Evolutionary conservation across 2,329 filamentous ascomycete genomes (phyloP), one percentile per base, ranked within the genome.

Genomic region (Magnaporthiopsis poae): DNA sequence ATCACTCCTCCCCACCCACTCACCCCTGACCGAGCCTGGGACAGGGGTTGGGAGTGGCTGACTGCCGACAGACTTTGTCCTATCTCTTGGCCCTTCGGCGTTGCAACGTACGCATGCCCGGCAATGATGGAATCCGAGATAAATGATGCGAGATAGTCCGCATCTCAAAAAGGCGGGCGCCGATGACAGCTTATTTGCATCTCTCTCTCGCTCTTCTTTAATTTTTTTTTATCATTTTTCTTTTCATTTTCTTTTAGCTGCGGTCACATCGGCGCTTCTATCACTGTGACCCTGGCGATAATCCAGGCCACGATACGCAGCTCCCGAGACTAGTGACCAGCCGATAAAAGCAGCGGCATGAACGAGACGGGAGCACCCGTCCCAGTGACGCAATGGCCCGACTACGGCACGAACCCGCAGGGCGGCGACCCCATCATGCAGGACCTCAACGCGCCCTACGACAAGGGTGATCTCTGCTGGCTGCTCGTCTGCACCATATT

Each of bases 361-460:
- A 56, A 25, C 46, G 1, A 9, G 46, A 56, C 46, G 46, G 46
- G 46, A 56, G 46, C 46, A 18, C 46, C 46, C 46, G 46, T 56
- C n/a, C 46, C 46, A 25, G 46, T 56, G 46, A 56, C 46, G 21
- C 21, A 56, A 56, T 56, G 46, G 46, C 46, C 46, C 46, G 46
- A 56, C 46, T 56, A 56, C n/a, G 46, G 46, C 46, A 25, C n/a
- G 46, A 56, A 62, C 29, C 46, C 46, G 46, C 46, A 56, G 21
- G 46, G 46, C 11, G 46, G 46, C n/a, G 46, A 56, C 46, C 62
- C 66, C 52, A 60, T 67, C 36, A 60, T 65, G 9, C 67, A 67
- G 59, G 68, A 70, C 65, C 64, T 69, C 11, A 68, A 70, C 36
- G 60, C 68, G 9, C 67, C 69, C 5, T 70, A 69, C 67, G n/a